A percentile compares a stretch with the other conserved stretches of the same genome.
These are phyloP conservation scores for Microbotryum scabiosae DNA, from an alignment of 1,284 basidiomycete genomes.

Conservation along the genomic window DNA sequence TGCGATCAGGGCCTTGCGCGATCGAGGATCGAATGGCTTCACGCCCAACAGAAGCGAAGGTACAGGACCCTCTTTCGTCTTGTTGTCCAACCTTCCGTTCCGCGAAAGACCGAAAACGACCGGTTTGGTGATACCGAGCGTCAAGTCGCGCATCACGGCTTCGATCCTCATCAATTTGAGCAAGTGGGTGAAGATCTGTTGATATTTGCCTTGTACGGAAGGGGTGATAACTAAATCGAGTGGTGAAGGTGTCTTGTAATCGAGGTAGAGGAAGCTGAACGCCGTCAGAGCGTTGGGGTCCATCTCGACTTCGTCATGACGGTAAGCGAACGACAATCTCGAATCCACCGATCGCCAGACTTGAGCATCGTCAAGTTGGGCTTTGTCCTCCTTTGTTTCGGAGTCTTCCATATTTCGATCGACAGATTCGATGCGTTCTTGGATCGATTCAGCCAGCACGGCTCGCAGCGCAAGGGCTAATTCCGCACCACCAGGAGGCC, in stretches of 20 bases:
- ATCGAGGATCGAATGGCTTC: background rate
- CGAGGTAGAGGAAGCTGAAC: constrained; percentile 6
- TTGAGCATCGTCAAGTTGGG: background rate
- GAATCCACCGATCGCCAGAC: background rate
- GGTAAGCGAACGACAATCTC: background rate
- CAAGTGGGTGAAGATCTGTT: constrained; percentile 4
- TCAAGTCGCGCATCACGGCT: background rate
- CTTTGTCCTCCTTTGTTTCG: background rate
- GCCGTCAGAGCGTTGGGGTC: constrained; percentile 5
- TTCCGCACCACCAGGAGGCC: constrained; percentile 6
- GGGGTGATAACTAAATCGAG: constrained; percentile 7
- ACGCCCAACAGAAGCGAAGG: background rate
- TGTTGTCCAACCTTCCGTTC: background rate
- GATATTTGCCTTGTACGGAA: constrained; percentile 1
- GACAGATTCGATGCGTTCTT: background rate
- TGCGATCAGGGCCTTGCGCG: background rate
- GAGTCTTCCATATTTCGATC: background rate
- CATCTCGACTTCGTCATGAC: background rate
- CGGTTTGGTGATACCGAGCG: background rate
- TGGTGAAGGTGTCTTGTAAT: constrained; percentile 4
- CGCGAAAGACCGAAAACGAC: background rate
- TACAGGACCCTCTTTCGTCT: too few relatives aligned
- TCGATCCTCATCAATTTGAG: constrained; percentile 6
- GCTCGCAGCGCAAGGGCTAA: background rate
- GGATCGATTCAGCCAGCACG: background rate